phyloP scores from a whole-genome alignment of 1,284 basidiomycete genomes.

The Boletellus deceptivus region DNA sequence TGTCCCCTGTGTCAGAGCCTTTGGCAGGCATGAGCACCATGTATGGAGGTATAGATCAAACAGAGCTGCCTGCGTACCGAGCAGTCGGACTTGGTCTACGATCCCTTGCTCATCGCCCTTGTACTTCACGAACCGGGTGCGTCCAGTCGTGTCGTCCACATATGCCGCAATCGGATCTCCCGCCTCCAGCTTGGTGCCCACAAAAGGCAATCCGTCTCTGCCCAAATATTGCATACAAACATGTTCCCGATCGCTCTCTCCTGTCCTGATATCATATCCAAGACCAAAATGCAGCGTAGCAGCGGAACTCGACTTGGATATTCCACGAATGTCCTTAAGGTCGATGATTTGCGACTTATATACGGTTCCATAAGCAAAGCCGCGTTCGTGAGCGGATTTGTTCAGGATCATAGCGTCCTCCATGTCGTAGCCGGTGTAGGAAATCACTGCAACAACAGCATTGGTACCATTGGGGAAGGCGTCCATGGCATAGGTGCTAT shows the following conservation, averaged over 20 bases:
- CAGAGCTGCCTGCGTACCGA: conserved; percentile 54
- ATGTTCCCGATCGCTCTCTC: conserved; percentile 56
- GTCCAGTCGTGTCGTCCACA: conserved; percentile 81
- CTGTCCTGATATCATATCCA: conserved; percentile 68
- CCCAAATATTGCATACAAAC: conserved; percentile 67
- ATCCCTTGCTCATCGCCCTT: conserved; percentile 95
- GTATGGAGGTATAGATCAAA: not conserved
- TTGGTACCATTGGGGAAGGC: conserved; percentile 98
- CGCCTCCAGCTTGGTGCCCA: conserved; percentile 69
- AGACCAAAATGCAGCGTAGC: conserved; percentile 85
- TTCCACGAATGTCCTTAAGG: conserved; percentile 77
- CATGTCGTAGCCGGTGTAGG: conserved; percentile 99
- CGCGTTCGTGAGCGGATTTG: conserved; percentile 97
- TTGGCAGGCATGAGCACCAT: conserved; percentile 8
- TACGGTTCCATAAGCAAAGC: conserved; percentile 95
- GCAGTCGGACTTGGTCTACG: conserved; percentile 88
- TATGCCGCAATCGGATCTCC: conserved; percentile 88
- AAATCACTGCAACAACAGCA: conserved; percentile 98
- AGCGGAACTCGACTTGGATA: conserved; percentile 50
- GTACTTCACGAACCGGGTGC: conserved; percentile 90
- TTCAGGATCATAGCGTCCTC: conserved; percentile 99
- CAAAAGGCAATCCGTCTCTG: conserved; percentile 79
- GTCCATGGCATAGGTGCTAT: conserved; percentile 98
- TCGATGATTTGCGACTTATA: conserved; percentile 96
- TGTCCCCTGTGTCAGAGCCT: conserved; percentile 86